Conservation (phyloP, 306 rosid species). For the Casuarina glauca region DNA sequence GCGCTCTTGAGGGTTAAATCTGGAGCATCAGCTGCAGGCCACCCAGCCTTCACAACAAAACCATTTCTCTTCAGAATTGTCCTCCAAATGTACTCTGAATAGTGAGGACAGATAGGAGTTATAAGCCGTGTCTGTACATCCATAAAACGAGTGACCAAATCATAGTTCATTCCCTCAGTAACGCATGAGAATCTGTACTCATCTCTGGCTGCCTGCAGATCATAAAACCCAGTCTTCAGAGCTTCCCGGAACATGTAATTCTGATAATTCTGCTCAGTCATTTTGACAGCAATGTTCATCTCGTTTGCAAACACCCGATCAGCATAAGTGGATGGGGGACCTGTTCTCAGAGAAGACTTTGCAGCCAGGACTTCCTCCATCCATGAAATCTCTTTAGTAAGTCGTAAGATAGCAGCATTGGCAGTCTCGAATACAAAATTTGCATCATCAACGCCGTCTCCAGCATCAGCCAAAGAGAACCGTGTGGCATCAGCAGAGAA, state of each 20-base stretch:
- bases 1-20: constrained; percentile 72
- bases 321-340: constrained; percentile 78
- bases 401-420: constrained; percentile 81
- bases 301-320: constrained; percentile 82
- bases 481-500: constrained; percentile 92
- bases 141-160: constrained; percentile 75
- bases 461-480: constrained; percentile 94
- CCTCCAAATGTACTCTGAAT: constrained; percentile 86
- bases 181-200: constrained; percentile 89
- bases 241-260: constrained; percentile 87
- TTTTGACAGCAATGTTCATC: constrained; percentile 71
- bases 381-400: constrained; percentile 84
- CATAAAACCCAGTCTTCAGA: constrained; percentile 85
- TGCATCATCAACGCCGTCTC: constrained; percentile 94
- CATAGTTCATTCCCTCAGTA: constrained; percentile 66
- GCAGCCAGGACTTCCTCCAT: constrained; percentile 74
- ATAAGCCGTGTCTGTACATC: constrained; percentile 90
- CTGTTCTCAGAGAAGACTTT: constrained; percentile 67
- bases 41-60: constrained; percentile 81
- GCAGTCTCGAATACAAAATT: constrained; percentile 92
- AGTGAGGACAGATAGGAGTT: constrained; percentile 91
- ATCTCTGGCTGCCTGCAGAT: constrained; percentile 87
- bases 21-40: constrained; percentile 78
- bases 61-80: constrained; percentile 78
- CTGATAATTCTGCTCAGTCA: constrained; percentile 73